A percentile compares a stretch with the other conserved stretches of the same genome.
Evolutionary conservation across 345 rosid species (phyloP).

Genomic region (Cardamine occulta): DNA sequence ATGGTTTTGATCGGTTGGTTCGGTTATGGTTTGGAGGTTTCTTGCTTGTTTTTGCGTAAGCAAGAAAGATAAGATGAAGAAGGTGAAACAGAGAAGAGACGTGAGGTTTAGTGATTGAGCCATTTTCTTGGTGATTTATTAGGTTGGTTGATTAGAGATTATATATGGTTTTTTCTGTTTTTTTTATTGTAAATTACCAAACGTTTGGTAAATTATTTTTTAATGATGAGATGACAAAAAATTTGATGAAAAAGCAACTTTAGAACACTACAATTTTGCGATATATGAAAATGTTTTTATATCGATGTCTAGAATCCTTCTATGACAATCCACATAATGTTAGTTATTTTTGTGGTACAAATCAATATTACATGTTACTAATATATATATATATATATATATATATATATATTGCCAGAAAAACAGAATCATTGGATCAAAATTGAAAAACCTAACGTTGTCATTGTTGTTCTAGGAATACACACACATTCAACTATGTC

Average conservation of each 20-base stretch:
- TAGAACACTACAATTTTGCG: too few species aligned
- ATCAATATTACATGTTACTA: too few species aligned
- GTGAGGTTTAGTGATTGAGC: conserved; percentile 27
- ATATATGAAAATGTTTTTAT: too few species aligned
- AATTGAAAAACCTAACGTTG: too few species aligned
- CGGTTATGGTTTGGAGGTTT: conserved; percentile 18
- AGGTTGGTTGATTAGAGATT: conserved; percentile 1
- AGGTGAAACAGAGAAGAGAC: conserved; percentile 17
- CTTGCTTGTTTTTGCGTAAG: conserved; percentile 26
- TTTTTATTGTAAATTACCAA: conserved; percentile 22
- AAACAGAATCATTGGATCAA: too few species aligned
- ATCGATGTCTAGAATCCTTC: too few species aligned
- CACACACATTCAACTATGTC: too few species aligned
- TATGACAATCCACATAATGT: too few species aligned
- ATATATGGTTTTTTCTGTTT: background rate
- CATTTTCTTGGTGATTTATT: conserved; percentile 15
- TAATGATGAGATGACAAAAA: background rate
- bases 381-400: too few species aligned
- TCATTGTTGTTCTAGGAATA: too few species aligned
- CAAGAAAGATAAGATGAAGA: conserved; percentile 20
- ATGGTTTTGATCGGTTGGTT: conserved; percentile 10
- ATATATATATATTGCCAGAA: too few species aligned
- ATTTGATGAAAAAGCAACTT: conserved; percentile 3
- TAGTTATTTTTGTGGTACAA: too few species aligned
- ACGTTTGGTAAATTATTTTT: conserved; percentile 3